phyloP scores from a whole-genome alignment of 139 green algal genomes.

The Zygnema cylindricum region DNA sequence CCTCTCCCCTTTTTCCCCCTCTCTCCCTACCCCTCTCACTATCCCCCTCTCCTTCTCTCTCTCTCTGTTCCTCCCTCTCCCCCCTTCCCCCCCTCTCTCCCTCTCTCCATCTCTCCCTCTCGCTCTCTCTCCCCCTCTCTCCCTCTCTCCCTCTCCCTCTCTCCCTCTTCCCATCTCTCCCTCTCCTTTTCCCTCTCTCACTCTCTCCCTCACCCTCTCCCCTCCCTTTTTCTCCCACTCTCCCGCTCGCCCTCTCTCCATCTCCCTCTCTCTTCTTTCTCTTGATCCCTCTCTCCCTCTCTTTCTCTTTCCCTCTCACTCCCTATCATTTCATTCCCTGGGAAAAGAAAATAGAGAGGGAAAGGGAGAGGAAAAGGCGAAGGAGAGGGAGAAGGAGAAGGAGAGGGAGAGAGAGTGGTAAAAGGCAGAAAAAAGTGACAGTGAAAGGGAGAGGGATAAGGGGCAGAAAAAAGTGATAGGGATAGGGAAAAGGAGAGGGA shows the following conservation, averaged over 20 bases:
- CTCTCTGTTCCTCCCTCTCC: constrained; percentile 8
- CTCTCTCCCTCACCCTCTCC: too few species aligned
- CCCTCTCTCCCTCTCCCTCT: background rate
- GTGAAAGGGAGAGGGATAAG: too few species aligned
- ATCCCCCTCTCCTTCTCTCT: constrained; percentile 4
- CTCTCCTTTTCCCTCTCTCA: background rate
- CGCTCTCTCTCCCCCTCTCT: background rate
- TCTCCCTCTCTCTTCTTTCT: background rate
- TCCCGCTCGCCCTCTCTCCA: background rate
- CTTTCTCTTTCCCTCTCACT: background rate
- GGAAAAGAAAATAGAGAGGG: background rate
- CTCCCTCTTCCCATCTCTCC: background rate
- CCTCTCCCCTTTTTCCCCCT: background rate
- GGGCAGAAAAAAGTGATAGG: too few species aligned
- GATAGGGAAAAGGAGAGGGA: too few species aligned
- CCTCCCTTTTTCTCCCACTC: too few species aligned
- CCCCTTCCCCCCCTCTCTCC: background rate
- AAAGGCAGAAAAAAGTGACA: too few species aligned
- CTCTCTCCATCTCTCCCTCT: too few species aligned
- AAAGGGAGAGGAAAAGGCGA: background rate
- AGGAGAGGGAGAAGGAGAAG: background rate
- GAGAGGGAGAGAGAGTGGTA: too few species aligned
- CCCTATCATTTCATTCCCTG: background rate
- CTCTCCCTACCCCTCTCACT: constrained; percentile 6
- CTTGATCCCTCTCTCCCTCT: background rate